Evolutionary conservation across 257 asterid genomes (phyloP).

Genomic region (Salvia splendens): DNA sequence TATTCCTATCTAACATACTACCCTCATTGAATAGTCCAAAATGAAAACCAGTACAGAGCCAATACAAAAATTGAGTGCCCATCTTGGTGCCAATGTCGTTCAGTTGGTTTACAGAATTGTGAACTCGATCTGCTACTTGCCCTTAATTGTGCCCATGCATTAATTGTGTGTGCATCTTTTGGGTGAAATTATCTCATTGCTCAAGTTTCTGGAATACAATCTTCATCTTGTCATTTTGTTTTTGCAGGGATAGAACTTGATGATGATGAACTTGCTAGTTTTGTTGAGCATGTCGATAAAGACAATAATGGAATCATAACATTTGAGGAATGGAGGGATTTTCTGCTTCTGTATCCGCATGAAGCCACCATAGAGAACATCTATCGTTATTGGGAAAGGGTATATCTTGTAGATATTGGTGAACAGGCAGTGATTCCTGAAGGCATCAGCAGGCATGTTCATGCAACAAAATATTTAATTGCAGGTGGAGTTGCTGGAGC

Average conservation of each 20-base stretch:
- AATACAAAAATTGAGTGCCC: too few relatives aligned
- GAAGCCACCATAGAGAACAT: slow-evolving; percentile 95
- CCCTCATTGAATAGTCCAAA: too few relatives aligned
- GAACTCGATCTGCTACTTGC: not conserved
- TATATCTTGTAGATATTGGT: slow-evolving; percentile 91
- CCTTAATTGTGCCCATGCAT: slow-evolving; percentile 1
- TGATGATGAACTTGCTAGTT: slow-evolving; percentile 91
- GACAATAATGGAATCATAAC: slow-evolving; percentile 94
- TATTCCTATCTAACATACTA: too few relatives aligned
- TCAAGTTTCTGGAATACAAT: slow-evolving; percentile 25
- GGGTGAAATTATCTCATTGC: slow-evolving; percentile 7
- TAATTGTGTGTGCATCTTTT: slow-evolving; percentile 22
- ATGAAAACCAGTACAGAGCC: too few relatives aligned
- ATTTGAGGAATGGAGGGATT: slow-evolving; percentile 98
- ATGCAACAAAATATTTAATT: slow-evolving; percentile 76
- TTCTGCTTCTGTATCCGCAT: slow-evolving; percentile 90
- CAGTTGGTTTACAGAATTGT: not conserved
- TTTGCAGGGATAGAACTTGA: slow-evolving; percentile 90
- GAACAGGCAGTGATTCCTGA: slow-evolving; percentile 92
- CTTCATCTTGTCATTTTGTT: slow-evolving; percentile 68
- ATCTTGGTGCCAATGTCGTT: not conserved
- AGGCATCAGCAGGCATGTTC: slow-evolving; percentile 89
- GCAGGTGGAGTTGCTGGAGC: slow-evolving; percentile 99
- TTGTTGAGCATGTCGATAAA: slow-evolving; percentile 95
- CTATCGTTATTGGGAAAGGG: slow-evolving; percentile 87